Base-by-base conservation (phyloP, 2,329 filamentous ascomycete species). In the Neopestalotiopsis sp. region DNA sequence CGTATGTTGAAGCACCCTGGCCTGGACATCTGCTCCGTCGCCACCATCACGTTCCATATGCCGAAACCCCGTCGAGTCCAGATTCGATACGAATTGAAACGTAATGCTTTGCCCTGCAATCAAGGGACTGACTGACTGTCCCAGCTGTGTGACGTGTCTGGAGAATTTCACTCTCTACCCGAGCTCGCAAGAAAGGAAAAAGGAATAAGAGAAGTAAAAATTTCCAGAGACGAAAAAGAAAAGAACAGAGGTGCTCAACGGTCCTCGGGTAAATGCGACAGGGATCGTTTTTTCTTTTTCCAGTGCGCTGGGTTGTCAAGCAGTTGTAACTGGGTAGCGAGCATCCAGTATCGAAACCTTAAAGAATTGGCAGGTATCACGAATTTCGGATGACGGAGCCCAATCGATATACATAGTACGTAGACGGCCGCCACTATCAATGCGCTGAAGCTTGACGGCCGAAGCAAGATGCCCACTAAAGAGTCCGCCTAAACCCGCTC, bases 1-100 rank as follows among this genome's bases (percentile, higher is more conserved):
- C 0, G 85, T 86, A 61, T 76, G 81, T 59, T 83, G 81, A 34
- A 87, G 76, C 10, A 87, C 75, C 74, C 77, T 77, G 40, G 80
- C 77, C 71, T 81, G 80, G 40, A 86, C 74, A 63, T 86, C 80
- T 62, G 75, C 70, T n/a, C 61, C 65, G 67, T 78, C 74, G 62
- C 10, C 28, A 62, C 69, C 61, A 14, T 74, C 70, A 61, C 67
- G 17, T 68, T 80, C 80, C 79, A 80, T 80, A 67, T 67, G 66
- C 32, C 38, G 53, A 28, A 17, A 53, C 28, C 56, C 12, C 17
- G 14, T 14, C 17, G 17, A 57, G 63, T 17, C 53, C 63, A 20
- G 32, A 53, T 53, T 34, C n/a, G 62, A 30, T 13, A 32, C 30
- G 62, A 32, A 61, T 14, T 10, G 28, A 32, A 3, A 30, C 34